Base-by-base conservation (phyloP, 2,329 filamentous ascomycete genomes). In the Fusarium buxicola region DNA sequence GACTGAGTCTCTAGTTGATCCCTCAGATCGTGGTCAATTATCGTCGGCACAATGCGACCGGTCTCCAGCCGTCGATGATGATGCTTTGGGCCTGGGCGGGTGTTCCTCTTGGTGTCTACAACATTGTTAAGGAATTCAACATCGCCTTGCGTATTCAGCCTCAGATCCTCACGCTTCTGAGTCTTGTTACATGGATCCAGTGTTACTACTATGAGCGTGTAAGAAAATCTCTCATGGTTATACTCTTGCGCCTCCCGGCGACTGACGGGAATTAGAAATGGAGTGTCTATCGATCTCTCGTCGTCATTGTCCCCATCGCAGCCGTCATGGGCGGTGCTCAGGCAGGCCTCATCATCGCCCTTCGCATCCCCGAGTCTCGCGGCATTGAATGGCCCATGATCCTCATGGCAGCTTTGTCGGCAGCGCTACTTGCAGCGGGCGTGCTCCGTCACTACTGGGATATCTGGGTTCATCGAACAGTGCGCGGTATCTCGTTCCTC, bases 11-110 rank as follows among this genome's bases (percentile, higher is more conserved):
- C 1, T 62, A 91, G 82, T 78, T 91, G 24, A 83, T 91, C 24
- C 89, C 89, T 0, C 89, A 92, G 71, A 90, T 91, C 44, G 73
- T 88, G 30, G 84, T 90, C 68, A 92, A 92, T 68, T 86, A 88
- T 67, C 82, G 84, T 5, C 80, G 88, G 1, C 87, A 90, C 71
- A 81, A 89, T 77, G 87, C 88, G 1, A 83, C 80, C 1, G 89
- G 88, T 1, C 78, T 91, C 0, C 88, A 90, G 45, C 82, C 85
- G 0, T 85, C 86, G 0, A 90, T 91, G 88, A 91, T 91, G 88
- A 83, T 91, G 72, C 79, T 90, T 3, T 91, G 89, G 83, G 86
- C 87, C 0, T 85, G 81, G 76, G 89, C 89, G 2, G 89, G 89
- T 0, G 84, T 91, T 0, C 88, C 88, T 1, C 77, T 91, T 0